A percentile compares a stretch with the other conserved stretches of the same genome.
These are phyloP conservation scores for Neoscytalidium dimidiatum DNA, from an alignment of 2,329 filamentous ascomycete genomes.

Conservation along the genomic window DNA sequence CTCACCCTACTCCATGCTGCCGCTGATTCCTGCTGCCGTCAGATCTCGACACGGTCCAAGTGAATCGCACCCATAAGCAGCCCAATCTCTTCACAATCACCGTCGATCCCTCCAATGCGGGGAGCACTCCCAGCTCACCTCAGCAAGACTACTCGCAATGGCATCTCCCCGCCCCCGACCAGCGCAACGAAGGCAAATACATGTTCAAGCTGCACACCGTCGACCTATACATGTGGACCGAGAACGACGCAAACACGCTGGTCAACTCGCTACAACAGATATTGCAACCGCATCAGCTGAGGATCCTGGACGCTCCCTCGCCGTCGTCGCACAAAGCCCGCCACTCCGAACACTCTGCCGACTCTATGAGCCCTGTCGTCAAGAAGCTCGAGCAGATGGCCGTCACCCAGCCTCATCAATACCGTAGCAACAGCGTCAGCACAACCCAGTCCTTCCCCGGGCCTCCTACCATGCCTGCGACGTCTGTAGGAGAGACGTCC, in stretches of 20 bases:
- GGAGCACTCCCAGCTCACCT: slow-evolving; percentile 39
- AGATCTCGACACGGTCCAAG: slow-evolving; percentile 67
- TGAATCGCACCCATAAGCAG: slow-evolving; percentile 74
- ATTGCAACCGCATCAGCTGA: slow-evolving; percentile 61
- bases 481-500: slow-evolving; percentile 24
- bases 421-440: slow-evolving; percentile 39
- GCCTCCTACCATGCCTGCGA: slow-evolving; percentile 35
- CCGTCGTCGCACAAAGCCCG: slow-evolving; percentile 51
- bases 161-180: slow-evolving; percentile 74
- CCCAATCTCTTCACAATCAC: slow-evolving; percentile 69
- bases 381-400: slow-evolving; percentile 73
- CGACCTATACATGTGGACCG: slow-evolving; percentile 80
- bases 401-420: slow-evolving; percentile 56
- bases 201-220: slow-evolving; percentile 75
- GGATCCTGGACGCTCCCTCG: slow-evolving; percentile 65
- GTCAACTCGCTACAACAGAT: slow-evolving; percentile 68
- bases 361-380: slow-evolving; percentile 67
- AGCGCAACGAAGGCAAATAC: slow-evolving; percentile 73
- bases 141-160: slow-evolving; percentile 60
- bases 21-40: slow-evolving; percentile 11
- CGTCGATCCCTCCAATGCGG: slow-evolving; percentile 51
- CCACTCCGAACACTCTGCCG: slow-evolving; percentile 47
- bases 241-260: slow-evolving; percentile 70
- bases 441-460: slow-evolving; percentile 41
- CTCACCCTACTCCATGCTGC: background rate